These are phyloP conservation scores for Paramecium primaurelia DNA, from an alignment of 73 alveolate species.

Conservation along the genomic window DNA sequence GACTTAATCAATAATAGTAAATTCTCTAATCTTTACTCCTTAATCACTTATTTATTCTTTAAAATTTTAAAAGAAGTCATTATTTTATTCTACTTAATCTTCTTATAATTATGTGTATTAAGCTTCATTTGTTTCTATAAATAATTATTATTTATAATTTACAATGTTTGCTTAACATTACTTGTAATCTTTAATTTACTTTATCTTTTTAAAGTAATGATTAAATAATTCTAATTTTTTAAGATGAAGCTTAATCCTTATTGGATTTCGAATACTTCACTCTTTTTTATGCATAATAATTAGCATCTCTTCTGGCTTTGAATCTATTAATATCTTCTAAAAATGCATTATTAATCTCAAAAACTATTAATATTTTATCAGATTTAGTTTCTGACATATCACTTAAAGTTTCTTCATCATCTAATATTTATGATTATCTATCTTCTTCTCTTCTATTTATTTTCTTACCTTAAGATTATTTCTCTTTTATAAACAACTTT, in stretches of 20 bases:
- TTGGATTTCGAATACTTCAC: background rate
- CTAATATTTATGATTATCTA: background rate
- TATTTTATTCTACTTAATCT: background rate
- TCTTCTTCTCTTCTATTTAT: background rate
- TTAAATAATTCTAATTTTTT: background rate
- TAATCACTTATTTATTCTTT: background rate
- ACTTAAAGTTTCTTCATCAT: background rate
- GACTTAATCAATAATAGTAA: background rate
- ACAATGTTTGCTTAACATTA: background rate
- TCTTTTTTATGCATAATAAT: background rate
- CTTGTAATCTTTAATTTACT: background rate
- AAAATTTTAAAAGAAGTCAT: background rate
- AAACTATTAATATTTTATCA: background rate
- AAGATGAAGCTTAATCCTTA: background rate
- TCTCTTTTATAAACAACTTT: background rate
- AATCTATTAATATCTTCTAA: conserved; percentile 3
- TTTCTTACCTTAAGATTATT: background rate
- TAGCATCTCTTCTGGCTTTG: conserved; percentile 19
- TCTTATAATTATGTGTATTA: background rate
- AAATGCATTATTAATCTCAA: background rate
- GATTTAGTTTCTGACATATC: background rate
- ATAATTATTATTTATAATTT: background rate
- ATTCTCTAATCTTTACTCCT: background rate
- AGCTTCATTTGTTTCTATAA: background rate
- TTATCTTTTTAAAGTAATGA: background rate